Percentiles rank a stretch among this genome's conserved stretches.
Evolutionary conservation across 495 filamentous ascomycete species (phyloP).

Genomic region (Opeltia flavorubescens): DNA sequence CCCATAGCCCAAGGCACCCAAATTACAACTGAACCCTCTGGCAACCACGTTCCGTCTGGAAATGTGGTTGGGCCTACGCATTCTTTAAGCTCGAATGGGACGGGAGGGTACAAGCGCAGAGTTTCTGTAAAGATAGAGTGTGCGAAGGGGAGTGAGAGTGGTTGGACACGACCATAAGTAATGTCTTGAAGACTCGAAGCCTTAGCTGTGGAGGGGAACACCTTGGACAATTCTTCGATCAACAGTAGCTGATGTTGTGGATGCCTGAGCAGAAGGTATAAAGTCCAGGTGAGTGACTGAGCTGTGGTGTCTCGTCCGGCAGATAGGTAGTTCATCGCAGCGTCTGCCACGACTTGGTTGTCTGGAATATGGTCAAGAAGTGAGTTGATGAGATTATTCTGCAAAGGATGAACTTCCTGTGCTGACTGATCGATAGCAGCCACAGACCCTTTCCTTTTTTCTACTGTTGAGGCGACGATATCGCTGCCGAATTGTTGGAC

Average conservation of each 20-base stretch:
- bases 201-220: background rate
- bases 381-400: slow-evolving; percentile 36
- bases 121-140: slow-evolving; percentile 43
- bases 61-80: slow-evolving; percentile 32
- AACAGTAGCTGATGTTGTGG: slow-evolving; percentile 23
- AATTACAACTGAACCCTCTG: slow-evolving; percentile 33
- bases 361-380: slow-evolving; percentile 37
- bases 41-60: slow-evolving; percentile 44
- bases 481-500: slow-evolving; percentile 34
- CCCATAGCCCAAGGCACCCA: slow-evolving; percentile 52
- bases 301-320: slow-evolving; percentile 47
- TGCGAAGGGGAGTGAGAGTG: slow-evolving; percentile 34
- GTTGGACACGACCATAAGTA: slow-evolving; percentile 24
- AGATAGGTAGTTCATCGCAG: slow-evolving; percentile 46
- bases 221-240: slow-evolving; percentile 25
- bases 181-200: slow-evolving; percentile 2
- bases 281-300: slow-evolving; percentile 45
- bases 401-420: background rate
- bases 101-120: slow-evolving; percentile 42
- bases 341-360: slow-evolving; percentile 36
- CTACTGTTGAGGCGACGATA: slow-evolving; percentile 37
- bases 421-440: slow-evolving; percentile 24
- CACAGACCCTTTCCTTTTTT: slow-evolving; percentile 12
- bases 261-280: slow-evolving; percentile 40
- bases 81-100: slow-evolving; percentile 48